Conservation (phyloP, 176 grass and related monocot genomes). For the Oryza officinalis region DNA sequence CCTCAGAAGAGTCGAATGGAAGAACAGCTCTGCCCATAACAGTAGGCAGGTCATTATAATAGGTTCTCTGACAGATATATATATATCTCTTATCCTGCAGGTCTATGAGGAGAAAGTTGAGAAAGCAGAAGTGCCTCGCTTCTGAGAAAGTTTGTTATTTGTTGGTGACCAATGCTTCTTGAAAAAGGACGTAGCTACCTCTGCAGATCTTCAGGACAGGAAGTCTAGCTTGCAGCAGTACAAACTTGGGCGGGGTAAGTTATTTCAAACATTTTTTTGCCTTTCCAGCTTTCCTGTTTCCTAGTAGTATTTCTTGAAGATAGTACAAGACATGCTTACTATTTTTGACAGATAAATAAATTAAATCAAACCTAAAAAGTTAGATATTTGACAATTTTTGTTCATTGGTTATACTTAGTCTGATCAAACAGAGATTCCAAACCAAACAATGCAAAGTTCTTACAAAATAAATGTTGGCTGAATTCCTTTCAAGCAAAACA, state of each 20-base stretch:
- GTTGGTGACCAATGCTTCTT: conserved; percentile 78
- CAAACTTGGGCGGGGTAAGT: conserved; percentile 86
- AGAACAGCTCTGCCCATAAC: conserved; percentile 32
- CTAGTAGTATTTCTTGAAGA: conserved; percentile 8
- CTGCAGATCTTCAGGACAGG: conserved; percentile 85
- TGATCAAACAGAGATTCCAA: neutral
- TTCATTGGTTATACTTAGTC: neutral
- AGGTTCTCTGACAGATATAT: conserved; percentile 24
- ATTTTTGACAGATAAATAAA: neutral
- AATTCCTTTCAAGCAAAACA: neutral
- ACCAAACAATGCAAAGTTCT: neutral
- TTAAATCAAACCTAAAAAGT: neutral
- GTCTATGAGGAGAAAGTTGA: conserved; percentile 68
- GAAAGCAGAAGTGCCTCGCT: conserved; percentile 79
- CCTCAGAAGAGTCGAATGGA: conserved; percentile 61
- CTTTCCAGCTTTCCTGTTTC: conserved; percentile 2
- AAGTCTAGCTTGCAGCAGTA: conserved; percentile 83
- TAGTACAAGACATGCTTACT: neutral
- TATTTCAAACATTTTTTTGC: conserved; percentile 20
- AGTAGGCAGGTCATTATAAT: conserved; percentile 38
- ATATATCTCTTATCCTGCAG: conserved; percentile 49
- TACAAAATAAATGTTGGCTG: neutral
- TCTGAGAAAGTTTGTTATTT: conserved; percentile 93
- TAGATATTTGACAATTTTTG: neutral
- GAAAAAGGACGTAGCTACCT: conserved; percentile 85